phyloP scores from a whole-genome alignment of 371 early-diverging fungal genomes.

The Rhizomucor pusillus region DNA sequence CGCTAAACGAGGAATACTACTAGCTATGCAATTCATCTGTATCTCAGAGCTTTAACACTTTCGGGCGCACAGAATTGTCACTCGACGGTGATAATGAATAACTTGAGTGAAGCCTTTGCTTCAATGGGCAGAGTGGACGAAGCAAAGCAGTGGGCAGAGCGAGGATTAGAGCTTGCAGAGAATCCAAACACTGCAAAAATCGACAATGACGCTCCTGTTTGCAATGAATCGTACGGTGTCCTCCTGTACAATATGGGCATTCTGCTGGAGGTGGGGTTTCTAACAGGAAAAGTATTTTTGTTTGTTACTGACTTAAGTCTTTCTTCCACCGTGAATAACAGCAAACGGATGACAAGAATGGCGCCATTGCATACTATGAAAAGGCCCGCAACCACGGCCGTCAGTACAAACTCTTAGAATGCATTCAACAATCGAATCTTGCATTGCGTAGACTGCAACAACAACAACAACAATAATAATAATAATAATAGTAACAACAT shows the following conservation, averaged over 20 bases:
- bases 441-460: constrained; percentile 27
- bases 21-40: constrained; percentile 60
- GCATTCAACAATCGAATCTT: constrained; percentile 34
- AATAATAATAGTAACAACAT: too few species aligned
- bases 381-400: constrained; percentile 33
- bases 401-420: constrained; percentile 22
- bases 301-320: too few species aligned
- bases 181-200: constrained; percentile 45
- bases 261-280: constrained; percentile 55
- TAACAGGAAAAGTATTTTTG: background rate
- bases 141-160: constrained; percentile 60
- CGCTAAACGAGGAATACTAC: constrained; percentile 35
- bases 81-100: constrained; percentile 55
- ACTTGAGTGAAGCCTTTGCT: constrained; percentile 58
- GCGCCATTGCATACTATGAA: constrained; percentile 30
- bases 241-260: constrained; percentile 62
- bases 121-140: constrained; percentile 51
- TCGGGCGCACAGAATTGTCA: constrained; percentile 43
- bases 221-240: constrained; percentile 60
- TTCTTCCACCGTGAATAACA: too few species aligned
- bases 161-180: constrained; percentile 51
- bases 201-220: constrained; percentile 42
- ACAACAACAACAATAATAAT: too few species aligned
- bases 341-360: constrained; percentile 34
- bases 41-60: constrained; percentile 54